phyloP scores from a whole-genome alignment of 225 moss, liverwort and hornwort genomes.

The Sphagnum contortum region DNA sequence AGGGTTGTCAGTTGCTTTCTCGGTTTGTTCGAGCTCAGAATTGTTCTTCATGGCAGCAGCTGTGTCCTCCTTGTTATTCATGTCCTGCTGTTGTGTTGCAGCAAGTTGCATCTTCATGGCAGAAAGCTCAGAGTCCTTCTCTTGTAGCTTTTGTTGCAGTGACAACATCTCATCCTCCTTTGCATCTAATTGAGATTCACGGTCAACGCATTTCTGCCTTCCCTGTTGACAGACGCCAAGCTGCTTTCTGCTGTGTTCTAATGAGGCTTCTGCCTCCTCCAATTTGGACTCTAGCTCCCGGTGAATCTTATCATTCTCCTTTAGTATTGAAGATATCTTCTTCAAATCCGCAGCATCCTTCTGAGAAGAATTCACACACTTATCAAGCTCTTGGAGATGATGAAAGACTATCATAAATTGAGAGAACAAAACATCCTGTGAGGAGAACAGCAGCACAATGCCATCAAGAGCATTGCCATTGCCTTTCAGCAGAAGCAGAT shows the following conservation, averaged over 20 bases:
- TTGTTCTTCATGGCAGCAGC: no score
- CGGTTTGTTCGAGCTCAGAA: no score
- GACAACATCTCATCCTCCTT: slow-evolving; percentile 9
- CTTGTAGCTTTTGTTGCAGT: slow-evolving; percentile 23
- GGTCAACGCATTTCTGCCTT: slow-evolving; percentile 21
- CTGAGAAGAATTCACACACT: background rate
- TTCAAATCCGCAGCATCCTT: slow-evolving; percentile 3
- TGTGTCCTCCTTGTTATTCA: no score
- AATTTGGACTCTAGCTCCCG: background rate
- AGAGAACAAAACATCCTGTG: background rate
- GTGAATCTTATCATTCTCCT: slow-evolving; percentile 5
- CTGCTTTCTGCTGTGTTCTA: background rate
- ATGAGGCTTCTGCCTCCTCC: background rate
- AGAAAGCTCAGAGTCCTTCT: slow-evolving; percentile 5
- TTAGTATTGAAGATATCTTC: background rate
- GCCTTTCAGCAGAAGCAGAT: no score
- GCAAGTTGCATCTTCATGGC: slow-evolving; percentile 7
- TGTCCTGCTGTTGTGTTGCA: no score
- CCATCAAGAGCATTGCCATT: no score
- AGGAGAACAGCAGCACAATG: no score
- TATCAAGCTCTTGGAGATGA: background rate
- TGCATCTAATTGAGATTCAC: background rate
- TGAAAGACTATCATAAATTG: background rate
- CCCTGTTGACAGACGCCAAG: slow-evolving; percentile 6
- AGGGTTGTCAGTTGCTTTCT: no score